A percentile compares a stretch with the other conserved stretches of the same genome.
Evolutionary conservation across 805 yeast species (phyloP).

Genomic region (Kazachstania africana): DNA sequence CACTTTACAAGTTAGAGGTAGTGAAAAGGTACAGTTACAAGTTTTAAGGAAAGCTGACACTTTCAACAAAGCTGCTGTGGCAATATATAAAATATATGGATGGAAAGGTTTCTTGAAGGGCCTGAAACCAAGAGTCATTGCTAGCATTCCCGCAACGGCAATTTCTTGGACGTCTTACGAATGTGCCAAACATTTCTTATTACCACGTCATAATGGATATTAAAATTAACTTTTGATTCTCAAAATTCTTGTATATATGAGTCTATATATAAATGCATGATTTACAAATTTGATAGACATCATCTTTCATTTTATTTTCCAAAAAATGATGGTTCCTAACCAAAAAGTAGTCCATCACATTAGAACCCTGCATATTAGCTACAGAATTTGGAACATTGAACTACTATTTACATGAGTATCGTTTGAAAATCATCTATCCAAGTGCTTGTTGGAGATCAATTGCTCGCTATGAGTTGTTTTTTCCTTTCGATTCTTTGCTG

Average conservation of each 20-base stretch:
- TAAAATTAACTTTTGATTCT: no score
- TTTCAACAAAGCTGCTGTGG: constrained; percentile 59
- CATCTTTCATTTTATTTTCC: no score
- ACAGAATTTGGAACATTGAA: no score
- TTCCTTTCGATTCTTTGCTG: constrained; percentile 16
- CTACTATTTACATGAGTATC: no score
- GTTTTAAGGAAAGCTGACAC: constrained; percentile 45
- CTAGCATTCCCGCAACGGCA: constrained; percentile 96
- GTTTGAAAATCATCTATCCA: no score
- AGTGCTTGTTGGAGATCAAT: no score
- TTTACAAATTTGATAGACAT: no score
- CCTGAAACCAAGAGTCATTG: constrained; percentile 77
- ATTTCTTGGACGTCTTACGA: constrained; percentile 98
- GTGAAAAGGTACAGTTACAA: constrained; percentile 30
- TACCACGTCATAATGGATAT: background rate
- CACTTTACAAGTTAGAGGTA: constrained; percentile 71
- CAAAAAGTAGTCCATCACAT: no score
- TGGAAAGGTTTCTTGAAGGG: constrained; percentile 69
- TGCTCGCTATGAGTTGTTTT: no score
- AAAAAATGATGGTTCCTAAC: no score
- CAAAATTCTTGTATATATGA: no score
- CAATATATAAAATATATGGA: constrained; percentile 53
- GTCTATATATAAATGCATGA: background rate
- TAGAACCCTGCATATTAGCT: no score
- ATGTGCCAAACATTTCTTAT: constrained; percentile 64